Evolutionary conservation across 768 basidiomycete genomes (phyloP).

Genomic region (Sistotremastrum niveocremeum): DNA sequence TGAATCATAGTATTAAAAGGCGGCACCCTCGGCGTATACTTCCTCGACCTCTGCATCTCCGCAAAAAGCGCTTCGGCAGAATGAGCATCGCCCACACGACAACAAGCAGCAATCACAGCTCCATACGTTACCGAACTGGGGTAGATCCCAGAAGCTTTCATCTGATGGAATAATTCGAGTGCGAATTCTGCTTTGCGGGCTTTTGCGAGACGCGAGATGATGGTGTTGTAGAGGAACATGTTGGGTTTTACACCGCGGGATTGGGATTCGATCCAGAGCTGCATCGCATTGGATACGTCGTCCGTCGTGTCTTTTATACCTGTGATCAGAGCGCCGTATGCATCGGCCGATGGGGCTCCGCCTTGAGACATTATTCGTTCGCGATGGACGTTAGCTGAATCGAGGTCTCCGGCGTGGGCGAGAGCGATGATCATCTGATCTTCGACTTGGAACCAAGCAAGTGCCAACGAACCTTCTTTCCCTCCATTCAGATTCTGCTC

Average conservation of each 20-base stretch:
- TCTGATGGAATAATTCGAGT: constrained; percentile 73
- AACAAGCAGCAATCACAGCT: constrained; percentile 86
- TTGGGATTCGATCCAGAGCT: constrained; percentile 70
- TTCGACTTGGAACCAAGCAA: constrained; percentile 67
- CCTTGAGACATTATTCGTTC: constrained; percentile 64
- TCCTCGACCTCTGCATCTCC: constrained; percentile 64
- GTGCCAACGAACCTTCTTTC: constrained; percentile 31
- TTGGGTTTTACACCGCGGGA: constrained; percentile 59
- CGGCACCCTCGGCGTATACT: constrained; percentile 81
- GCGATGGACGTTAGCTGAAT: constrained; percentile 72
- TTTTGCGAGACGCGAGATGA: constrained; percentile 90
- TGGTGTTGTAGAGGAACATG: constrained; percentile 89
- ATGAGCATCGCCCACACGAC: constrained; percentile 75
- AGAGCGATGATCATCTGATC: constrained; percentile 81
- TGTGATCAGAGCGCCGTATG: constrained; percentile 84
- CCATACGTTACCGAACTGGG: constrained; percentile 90
- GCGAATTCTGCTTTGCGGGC: constrained; percentile 90
- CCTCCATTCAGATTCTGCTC: constrained; percentile 14
- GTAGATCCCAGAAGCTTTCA: constrained; percentile 50
- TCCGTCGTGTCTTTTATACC: constrained; percentile 90
- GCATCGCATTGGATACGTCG: constrained; percentile 77
- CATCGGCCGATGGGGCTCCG: constrained; percentile 69
- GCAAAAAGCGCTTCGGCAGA: constrained; percentile 73
- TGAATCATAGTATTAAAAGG: constrained; percentile 99
- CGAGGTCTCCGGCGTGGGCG: constrained; percentile 69